Base-by-base conservation (phyloP, 202 grass and related monocot genomes). In the Hordeum pubiflorum region DNA sequence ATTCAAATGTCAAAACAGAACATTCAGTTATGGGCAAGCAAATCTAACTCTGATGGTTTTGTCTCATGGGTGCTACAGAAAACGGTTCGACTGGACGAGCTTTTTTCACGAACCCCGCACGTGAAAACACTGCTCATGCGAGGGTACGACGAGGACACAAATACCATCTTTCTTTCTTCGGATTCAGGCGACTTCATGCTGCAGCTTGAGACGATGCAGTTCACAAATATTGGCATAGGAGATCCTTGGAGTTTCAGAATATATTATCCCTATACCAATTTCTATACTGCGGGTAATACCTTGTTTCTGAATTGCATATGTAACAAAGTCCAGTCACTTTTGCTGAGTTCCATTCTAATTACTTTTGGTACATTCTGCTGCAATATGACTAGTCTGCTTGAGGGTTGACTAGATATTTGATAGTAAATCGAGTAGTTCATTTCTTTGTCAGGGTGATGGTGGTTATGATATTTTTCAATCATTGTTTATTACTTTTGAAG, bases 141-240 rank as follows among this genome's bases (percentile, higher is more conserved):
- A n/a, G 60, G 76, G 27, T 79, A 50, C 23, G 76, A 64, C 22
- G 76, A 79, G 41, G 60, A 79, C 7, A 52, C 38, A 41, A 79
- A 79, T 65, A 10, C 22, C 9, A 65, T 79, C 17, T 33, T 52
- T 34, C 40, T 64, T 6, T 12, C 7, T 11, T 22, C 18, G 1
- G 15, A 10, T 63, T 11, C 6, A n/a, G 58, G 10, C 38, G 60
- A 63, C 61, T 64, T 64, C 61, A 36, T 9, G 31, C 14, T 64
- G 3, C 29, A 18, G 5, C 14, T 34, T 36, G 61, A 64, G 61
- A 9, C 61, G 7, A 34, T 10, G 61, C 15, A 36, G 2, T 4
- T 64, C 15, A 64, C 3, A 3, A 0, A 9, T 64, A 29, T 64
- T 64, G 24, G 15, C 9, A 64, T 0, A 33, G 7, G 27, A 32